Percentiles rank a stretch among this genome's conserved stretches.
Evolutionary conservation across 495 filamentous ascomycete genomes (phyloP).

Genomic region (Neurospora sp.): DNA sequence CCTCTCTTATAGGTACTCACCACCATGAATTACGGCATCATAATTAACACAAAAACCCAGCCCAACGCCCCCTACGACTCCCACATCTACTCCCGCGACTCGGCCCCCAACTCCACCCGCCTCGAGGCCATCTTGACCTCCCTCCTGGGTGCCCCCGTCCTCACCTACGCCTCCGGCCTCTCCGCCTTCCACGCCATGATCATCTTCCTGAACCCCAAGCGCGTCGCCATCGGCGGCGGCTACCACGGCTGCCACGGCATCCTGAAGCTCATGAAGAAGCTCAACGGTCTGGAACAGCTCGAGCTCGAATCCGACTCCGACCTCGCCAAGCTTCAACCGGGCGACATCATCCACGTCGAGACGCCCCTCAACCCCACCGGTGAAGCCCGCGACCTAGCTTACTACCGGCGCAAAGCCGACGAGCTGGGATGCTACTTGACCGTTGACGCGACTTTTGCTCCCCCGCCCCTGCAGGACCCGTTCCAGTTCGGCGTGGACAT

Average conservation of each 20-base stretch:
- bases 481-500: conserved; percentile 70
- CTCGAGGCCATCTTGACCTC: conserved; percentile 70
- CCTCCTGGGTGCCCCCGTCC: conserved; percentile 54
- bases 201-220: conserved; percentile 63
- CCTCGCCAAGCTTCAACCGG: conserved; percentile 42
- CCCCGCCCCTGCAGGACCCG: conserved; percentile 82
- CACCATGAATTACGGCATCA: no score
- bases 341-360: conserved; percentile 85
- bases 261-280: conserved; percentile 54
- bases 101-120: conserved; percentile 66
- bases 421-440: conserved; percentile 60
- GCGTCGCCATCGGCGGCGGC: conserved; percentile 66
- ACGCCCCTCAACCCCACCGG: conserved; percentile 88
- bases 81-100: conserved; percentile 72
- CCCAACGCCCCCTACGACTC: conserved; percentile 28
- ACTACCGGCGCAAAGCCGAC: conserved; percentile 63
- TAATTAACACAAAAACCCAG: conserved; percentile 22
- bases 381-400: conserved; percentile 58
- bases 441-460: conserved; percentile 86
- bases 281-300: conserved; percentile 59
- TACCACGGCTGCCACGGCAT: conserved; percentile 94
- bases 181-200: conserved; percentile 79
- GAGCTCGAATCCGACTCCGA: conserved; percentile 40
- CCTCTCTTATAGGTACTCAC: no score
- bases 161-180: conserved; percentile 78